A percentile compares a stretch with the other conserved stretches of the same genome.
Evolutionary conservation across 345 rosid species (phyloP).

Genomic region (Diplotaxis tenuifolia): DNA sequence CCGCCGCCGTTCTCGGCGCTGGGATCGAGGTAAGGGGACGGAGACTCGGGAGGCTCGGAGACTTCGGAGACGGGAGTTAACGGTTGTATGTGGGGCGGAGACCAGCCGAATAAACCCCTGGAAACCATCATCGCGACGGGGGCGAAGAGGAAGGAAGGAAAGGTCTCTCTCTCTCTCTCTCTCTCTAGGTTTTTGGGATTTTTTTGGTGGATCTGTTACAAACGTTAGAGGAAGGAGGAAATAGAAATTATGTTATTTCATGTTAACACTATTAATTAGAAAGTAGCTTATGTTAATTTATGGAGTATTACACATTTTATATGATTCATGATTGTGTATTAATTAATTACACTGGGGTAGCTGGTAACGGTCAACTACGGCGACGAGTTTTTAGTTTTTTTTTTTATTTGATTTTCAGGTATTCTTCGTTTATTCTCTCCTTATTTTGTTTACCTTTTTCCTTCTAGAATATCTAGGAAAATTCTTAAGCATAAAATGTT

Average conservation of each 20-base stretch:
- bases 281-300: background rate
- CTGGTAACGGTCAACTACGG: slow-evolving; percentile 34
- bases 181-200: background rate
- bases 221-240: background rate
- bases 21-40: slow-evolving; percentile 83
- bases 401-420: background rate
- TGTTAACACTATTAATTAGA: background rate
- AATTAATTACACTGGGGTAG: background rate
- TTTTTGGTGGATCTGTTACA: background rate
- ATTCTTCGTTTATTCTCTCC: slow-evolving; percentile 11
- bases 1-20: slow-evolving; percentile 56
- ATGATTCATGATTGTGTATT: background rate
- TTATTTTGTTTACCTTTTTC: background rate
- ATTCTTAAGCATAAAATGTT: background rate
- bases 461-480: background rate
- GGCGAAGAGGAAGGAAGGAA: slow-evolving; percentile 9
- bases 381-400: slow-evolving; percentile 7
- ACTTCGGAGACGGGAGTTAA: slow-evolving; percentile 97
- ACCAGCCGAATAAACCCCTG: slow-evolving; percentile 96
- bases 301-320: background rate
- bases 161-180: slow-evolving; percentile 33
- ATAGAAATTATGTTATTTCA: slow-evolving; percentile 27
- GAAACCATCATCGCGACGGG: slow-evolving; percentile 61
- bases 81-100: slow-evolving; percentile 98
- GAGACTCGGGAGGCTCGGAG: slow-evolving; percentile 99